A percentile compares a stretch with the other conserved stretches of the same genome.
These are phyloP conservation scores for Boletus subcaerulescens DNA, from an alignment of 768 basidiomycete species.

Conservation along the genomic window DNA sequence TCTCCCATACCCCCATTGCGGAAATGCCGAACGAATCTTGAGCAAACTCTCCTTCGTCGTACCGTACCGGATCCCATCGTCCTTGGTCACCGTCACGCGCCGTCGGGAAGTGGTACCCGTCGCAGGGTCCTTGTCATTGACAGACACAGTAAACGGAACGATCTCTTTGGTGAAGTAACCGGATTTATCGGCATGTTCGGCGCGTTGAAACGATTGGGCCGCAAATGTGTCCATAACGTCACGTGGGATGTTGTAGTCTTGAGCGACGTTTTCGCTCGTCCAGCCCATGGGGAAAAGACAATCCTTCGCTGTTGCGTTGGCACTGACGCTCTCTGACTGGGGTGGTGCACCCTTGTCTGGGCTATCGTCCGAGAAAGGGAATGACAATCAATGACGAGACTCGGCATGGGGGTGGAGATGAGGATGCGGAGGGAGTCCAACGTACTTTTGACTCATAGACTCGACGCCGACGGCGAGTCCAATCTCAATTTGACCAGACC, in stretches of 20 bases:
- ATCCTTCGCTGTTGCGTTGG: conserved; percentile 54
- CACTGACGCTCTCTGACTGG: conserved; percentile 60
- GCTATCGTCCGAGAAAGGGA: conserved; percentile 31
- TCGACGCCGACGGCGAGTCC: conserved; percentile 84
- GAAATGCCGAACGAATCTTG: conserved; percentile 74
- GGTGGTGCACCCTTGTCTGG: conserved; percentile 60
- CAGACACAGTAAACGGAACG: conserved; percentile 68
- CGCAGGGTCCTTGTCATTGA: conserved; percentile 55
- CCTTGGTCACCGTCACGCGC: conserved; percentile 56
- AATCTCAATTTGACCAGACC: conserved; percentile 74
- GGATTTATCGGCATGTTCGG: conserved; percentile 66
- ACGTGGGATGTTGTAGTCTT: conserved; percentile 66
- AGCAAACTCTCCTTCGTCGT: conserved; percentile 63
- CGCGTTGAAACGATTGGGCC: conserved; percentile 72
- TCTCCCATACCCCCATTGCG: conserved; percentile 70
- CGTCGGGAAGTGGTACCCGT: conserved; percentile 46
- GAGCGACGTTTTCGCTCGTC: conserved; percentile 85
- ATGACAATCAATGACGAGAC: not conserved
- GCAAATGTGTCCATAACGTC: conserved; percentile 76
- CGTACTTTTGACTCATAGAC: conserved; percentile 78
- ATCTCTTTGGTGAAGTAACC: conserved; percentile 71
- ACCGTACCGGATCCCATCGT: conserved; percentile 76
- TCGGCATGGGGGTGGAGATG: too few relatives aligned
- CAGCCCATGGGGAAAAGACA: conserved; percentile 79
- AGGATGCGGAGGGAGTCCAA: not conserved